Evolutionary conservation across 1,139 yeast species (phyloP).

Genomic region (Hemisphaericaspora lyxosophila): DNA sequence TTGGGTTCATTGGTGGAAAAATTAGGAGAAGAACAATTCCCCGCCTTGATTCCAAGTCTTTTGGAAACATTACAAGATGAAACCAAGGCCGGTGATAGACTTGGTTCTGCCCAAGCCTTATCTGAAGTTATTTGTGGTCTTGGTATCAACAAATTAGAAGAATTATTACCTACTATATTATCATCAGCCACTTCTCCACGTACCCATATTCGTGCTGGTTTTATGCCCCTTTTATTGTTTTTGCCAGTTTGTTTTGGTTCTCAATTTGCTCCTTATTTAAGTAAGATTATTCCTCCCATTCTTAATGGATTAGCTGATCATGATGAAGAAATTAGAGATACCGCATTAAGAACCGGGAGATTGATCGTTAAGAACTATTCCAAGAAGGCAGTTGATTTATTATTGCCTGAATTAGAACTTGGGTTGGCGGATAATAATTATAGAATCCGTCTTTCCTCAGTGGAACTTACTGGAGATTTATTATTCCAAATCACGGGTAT

Average conservation of each 20-base stretch:
- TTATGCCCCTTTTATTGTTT: constrained; percentile 83
- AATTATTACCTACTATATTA: constrained; percentile 76
- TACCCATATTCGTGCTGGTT: constrained; percentile 83
- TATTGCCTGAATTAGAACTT: constrained; percentile 88
- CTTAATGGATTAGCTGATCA: constrained; percentile 87
- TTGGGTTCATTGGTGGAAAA: constrained; percentile 94
- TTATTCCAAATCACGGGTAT: constrained; percentile 94
- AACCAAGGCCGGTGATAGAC: constrained; percentile 82
- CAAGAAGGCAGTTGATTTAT: constrained; percentile 84
- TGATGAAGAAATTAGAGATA: constrained; percentile 84
- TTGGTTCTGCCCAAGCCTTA: constrained; percentile 96
- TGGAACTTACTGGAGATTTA: constrained; percentile 95
- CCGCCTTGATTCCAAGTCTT: constrained; percentile 82
- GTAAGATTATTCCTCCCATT: constrained; percentile 84
- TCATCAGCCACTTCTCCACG: constrained; percentile 68
- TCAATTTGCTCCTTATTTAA: constrained; percentile 86
- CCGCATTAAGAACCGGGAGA: constrained; percentile 90
- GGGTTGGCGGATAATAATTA: constrained; percentile 83
- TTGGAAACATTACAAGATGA: constrained; percentile 77
- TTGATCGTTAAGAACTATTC: constrained; percentile 91
- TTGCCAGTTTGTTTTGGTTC: constrained; percentile 94
- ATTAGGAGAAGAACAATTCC: constrained; percentile 94
- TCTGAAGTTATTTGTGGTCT: constrained; percentile 92
- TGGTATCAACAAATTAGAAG: constrained; percentile 85
- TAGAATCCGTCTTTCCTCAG: constrained; percentile 90